These are phyloP conservation scores for Alternaria hordeiaustralica DNA, from an alignment of 2,329 filamentous ascomycete genomes.

Conservation along the genomic window DNA sequence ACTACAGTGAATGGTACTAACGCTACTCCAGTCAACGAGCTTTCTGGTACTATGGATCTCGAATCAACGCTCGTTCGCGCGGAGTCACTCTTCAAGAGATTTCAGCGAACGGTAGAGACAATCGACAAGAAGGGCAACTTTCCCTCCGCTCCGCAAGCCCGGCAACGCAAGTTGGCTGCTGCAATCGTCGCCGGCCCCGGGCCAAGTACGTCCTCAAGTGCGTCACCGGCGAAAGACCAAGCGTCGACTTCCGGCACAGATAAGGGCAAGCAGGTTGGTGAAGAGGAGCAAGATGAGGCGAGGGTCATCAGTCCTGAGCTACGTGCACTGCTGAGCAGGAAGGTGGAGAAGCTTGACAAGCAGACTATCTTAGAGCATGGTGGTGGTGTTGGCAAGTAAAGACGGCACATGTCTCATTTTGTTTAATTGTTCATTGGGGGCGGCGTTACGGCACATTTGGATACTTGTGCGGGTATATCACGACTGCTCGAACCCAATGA, in stretches of 20 bases:
- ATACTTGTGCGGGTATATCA: background rate
- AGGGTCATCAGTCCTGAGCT: constrained; percentile 70
- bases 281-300: constrained; percentile 40
- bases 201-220: constrained; percentile 19
- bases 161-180: constrained; percentile 56
- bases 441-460: constrained; percentile 9
- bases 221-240: constrained; percentile 24
- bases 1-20: constrained; percentile 16
- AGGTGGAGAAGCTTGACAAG: constrained; percentile 62
- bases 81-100: constrained; percentile 85
- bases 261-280: constrained; percentile 44
- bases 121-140: constrained; percentile 93
- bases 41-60: constrained; percentile 91
- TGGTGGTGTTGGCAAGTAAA: constrained; percentile 13
- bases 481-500: background rate
- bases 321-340: constrained; percentile 65
- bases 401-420: too few species aligned
- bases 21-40: constrained; percentile 76
- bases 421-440: too few species aligned
- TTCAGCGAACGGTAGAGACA: constrained; percentile 85
- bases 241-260: constrained; percentile 38
- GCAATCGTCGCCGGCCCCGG: constrained; percentile 41
- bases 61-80: constrained; percentile 85
- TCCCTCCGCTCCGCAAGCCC: constrained; percentile 61
- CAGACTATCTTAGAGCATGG: constrained; percentile 48